Conservation (phyloP, 108 stramenopile genomes). For the Skeletonema grethae region DNA sequence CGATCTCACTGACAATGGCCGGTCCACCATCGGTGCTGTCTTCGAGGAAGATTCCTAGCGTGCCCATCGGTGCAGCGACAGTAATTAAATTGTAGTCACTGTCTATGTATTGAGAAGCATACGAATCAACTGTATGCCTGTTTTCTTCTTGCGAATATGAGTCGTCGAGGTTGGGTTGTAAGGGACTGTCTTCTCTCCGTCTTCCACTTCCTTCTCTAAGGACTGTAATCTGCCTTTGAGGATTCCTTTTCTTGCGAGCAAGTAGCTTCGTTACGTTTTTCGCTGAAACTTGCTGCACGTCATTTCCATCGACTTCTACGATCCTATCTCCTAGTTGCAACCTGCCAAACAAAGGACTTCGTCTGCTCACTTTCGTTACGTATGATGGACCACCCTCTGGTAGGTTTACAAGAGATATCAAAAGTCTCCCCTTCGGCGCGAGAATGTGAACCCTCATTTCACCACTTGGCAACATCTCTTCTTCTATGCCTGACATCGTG, state of each 20-base stretch:
- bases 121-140: not conserved
- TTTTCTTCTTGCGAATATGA: not conserved
- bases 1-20: slow-evolving; percentile 19
- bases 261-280: slow-evolving; percentile 20
- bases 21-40: slow-evolving; percentile 17
- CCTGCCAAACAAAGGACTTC: slow-evolving; percentile 49
- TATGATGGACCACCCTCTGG: slow-evolving; percentile 33
- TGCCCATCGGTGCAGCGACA: slow-evolving; percentile 19
- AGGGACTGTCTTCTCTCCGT: not conserved
- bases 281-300: slow-evolving; percentile 28
- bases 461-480: not conserved
- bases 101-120: not conserved
- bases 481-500: too few species aligned
- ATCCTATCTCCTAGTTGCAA: slow-evolving; percentile 64
- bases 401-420: slow-evolving; percentile 12
- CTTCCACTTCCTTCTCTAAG: slow-evolving; percentile 1
- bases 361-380: slow-evolving; percentile 55
- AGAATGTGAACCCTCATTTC: slow-evolving; percentile 5
- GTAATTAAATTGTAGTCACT: not conserved
- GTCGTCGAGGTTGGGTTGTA: not conserved
- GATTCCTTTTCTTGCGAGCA: slow-evolving; percentile 7
- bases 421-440: slow-evolving; percentile 28
- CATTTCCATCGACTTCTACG: slow-evolving; percentile 68
- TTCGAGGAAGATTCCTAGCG: slow-evolving; percentile 16
- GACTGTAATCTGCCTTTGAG: slow-evolving; percentile 15